Evolutionary conservation across 768 basidiomycete genomes (phyloP), one percentile per base, ranked within the genome.

Genomic region (Phanerochaete sordida): DNA sequence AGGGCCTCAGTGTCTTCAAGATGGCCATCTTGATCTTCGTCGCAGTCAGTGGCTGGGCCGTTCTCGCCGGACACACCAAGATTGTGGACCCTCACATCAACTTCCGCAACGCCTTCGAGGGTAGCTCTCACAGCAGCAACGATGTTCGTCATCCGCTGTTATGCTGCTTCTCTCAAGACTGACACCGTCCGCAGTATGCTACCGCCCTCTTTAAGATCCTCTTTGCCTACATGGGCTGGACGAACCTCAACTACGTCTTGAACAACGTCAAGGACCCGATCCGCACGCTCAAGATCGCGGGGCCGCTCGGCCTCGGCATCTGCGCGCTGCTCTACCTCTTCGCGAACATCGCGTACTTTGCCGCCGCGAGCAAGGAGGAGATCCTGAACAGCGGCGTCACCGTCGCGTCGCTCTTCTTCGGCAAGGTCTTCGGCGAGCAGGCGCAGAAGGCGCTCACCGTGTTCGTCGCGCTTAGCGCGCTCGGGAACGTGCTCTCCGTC

Each of bases 191-290:
- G n/a, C 56, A 84, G 84, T 86, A 84, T 57, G 84, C 83, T 0
- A 83, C 84, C 0, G 84, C 82, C 2, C 84, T 77, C 0, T 84
- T 83, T 76, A 84, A 85, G 61, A 81, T 86, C 27, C 70, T 85
- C 21, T 73, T 75, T 56, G 67, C 78, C 2, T 81, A 78, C 58
- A 43, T 66, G 1, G 84, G 84, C 6, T 84, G 84, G 84, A 80
- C 80, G 1, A 81, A 79, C 47, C 79, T 81, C 30, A 84, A 84
- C 64, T 83, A 82, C 56, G 84, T 85, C 6, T 69, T 86, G 58
- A 85, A 84, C 69, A 83, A 85, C 12, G 83, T 86, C 56, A 80
- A 79, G 62, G 72, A 85, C 63, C 84, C 84, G 0, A 75, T 84
- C 2, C 77, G 81, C 45, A 87, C 85, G 9, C 78, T 87, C 55